Conservation (phyloP, 2,329 filamentous ascomycete genomes). For the Clarireedia monteithiana region DNA sequence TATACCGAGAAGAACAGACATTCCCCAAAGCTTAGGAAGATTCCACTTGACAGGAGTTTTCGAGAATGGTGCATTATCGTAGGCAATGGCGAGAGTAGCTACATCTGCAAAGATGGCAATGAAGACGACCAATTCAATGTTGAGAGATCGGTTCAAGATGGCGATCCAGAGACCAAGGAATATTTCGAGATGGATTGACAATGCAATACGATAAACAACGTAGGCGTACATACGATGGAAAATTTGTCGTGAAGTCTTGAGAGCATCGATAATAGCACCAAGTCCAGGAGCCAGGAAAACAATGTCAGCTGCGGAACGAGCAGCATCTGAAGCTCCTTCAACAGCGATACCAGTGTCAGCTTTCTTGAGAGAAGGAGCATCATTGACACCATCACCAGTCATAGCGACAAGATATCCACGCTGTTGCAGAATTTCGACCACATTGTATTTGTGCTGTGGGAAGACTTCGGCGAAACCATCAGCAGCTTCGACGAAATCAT, state of each 20-base stretch:
- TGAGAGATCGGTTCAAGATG: slow-evolving; percentile 75
- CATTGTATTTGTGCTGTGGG: slow-evolving; percentile 92
- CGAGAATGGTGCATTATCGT: slow-evolving; percentile 85
- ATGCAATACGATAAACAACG: slow-evolving; percentile 88
- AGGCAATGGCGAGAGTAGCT: slow-evolving; percentile 84
- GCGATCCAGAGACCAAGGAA: slow-evolving; percentile 90
- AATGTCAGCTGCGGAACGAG: slow-evolving; percentile 85
- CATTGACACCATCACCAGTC: slow-evolving; percentile 95
- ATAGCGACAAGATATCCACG: slow-evolving; percentile 91
- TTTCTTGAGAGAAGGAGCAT: slow-evolving; percentile 87
- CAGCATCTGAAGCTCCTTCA: slow-evolving; percentile 84
- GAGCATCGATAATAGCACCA: slow-evolving; percentile 83
- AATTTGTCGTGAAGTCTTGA: slow-evolving; percentile 90
- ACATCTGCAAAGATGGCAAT: slow-evolving; percentile 93
- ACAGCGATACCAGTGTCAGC: slow-evolving; percentile 95
- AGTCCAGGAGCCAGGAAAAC: slow-evolving; percentile 89
- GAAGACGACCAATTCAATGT: slow-evolving; percentile 84
- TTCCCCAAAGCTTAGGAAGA: slow-evolving; percentile 86
- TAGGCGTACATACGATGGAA: slow-evolving; percentile 97
- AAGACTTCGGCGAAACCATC: slow-evolving; percentile 94
- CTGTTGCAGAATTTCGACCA: slow-evolving; percentile 88
- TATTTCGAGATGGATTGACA: slow-evolving; percentile 86
- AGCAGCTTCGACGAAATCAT: slow-evolving; percentile 91
- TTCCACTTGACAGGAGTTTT: slow-evolving; percentile 91
- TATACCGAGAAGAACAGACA: slow-evolving; percentile 76